Percentiles rank a stretch among this genome's conserved stretches.
Conservation (phyloP, 805 yeast genomes). For the Ogataea neopini region DNA sequence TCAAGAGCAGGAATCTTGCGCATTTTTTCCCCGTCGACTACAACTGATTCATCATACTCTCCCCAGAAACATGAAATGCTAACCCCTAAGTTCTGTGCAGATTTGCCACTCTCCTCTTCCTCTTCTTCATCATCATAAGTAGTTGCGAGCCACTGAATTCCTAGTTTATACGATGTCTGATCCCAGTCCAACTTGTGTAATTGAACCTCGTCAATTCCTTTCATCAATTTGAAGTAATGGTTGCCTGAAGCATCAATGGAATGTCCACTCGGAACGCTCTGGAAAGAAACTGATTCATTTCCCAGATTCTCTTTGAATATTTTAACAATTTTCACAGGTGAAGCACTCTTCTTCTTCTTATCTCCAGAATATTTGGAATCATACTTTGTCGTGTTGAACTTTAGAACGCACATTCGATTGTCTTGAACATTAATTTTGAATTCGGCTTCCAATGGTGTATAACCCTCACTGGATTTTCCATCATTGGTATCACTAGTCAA, state of each 20-base stretch:
- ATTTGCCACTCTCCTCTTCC: slow-evolving; percentile 31
- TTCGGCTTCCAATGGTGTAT: slow-evolving; percentile 67
- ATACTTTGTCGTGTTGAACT: slow-evolving; percentile 54
- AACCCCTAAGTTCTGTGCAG: slow-evolving; percentile 46
- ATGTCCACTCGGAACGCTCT: slow-evolving; percentile 45
- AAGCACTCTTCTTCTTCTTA: slow-evolving; percentile 35
- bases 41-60: slow-evolving; percentile 54
- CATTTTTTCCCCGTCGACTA: slow-evolving; percentile 38
- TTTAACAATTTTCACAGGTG: slow-evolving; percentile 67
- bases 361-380: slow-evolving; percentile 29
- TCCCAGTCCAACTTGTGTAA: slow-evolving; percentile 68
- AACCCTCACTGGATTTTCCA: slow-evolving; percentile 35
- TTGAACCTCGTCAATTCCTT: slow-evolving; percentile 65
- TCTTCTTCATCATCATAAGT: slow-evolving; percentile 44
- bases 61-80: slow-evolving; percentile 75
- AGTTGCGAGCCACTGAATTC: slow-evolving; percentile 76
- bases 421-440: slow-evolving; percentile 56
- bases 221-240: slow-evolving; percentile 48
- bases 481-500: slow-evolving; percentile 50
- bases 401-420: slow-evolving; percentile 64
- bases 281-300: slow-evolving; percentile 5
- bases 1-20: slow-evolving; percentile 65
- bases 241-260: slow-evolving; percentile 39
- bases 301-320: slow-evolving; percentile 42
- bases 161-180: slow-evolving; percentile 52